Base-by-base conservation (phyloP, 352 stramenopile genomes). In the Phytophthora sansomeana region DNA sequence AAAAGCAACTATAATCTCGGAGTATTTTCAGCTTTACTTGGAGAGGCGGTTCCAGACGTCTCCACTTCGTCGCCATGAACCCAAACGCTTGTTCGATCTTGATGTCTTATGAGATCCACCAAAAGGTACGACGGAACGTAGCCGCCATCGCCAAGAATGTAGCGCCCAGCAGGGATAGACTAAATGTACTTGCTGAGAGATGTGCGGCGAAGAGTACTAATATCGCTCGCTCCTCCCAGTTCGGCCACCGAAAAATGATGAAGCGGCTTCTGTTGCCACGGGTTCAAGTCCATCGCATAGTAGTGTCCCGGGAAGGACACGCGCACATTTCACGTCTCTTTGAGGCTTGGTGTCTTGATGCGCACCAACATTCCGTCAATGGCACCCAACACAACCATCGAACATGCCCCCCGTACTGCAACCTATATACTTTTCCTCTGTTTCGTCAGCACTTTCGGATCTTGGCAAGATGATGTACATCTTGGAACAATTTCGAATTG, bases 1-100 rank as follows among this genome's bases (percentile, higher is more conserved):
- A 30, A 48, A 30, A 16, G 41, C 41, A 1, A 48, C 19, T 4
- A 29, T 1, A 16, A 11, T 24, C 17, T 48, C 5, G 41, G 4
- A 11, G 41, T 19, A 48, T 30, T 48, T 30, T 16, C 6, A 30
- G 3, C 6, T 7, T 28, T 16, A 48, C 41, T 16, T 30, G 41
- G 4, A 48, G 41, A 4, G 41, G 41, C 8, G 41, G 30, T 4
- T 19, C 17, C 3, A 48, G n/a, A 30, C 41, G 41, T 3, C 41
- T n/a, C 41, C 41, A 48, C 41, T 48, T 48, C 1, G 41, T 48
- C 17, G 41, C 30, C 41, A 48, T 48, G 1, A 48, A 30, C 6
- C 41, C 41, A 16, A 48, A 48, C 4, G 41, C 17, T 30, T 48
- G 41, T 11, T 48, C 41, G 10, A 48, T 48, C 16, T 42, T 42